Conservation (phyloP, 371 early-diverging fungal genomes). For the Mortierella sp. region DNA sequence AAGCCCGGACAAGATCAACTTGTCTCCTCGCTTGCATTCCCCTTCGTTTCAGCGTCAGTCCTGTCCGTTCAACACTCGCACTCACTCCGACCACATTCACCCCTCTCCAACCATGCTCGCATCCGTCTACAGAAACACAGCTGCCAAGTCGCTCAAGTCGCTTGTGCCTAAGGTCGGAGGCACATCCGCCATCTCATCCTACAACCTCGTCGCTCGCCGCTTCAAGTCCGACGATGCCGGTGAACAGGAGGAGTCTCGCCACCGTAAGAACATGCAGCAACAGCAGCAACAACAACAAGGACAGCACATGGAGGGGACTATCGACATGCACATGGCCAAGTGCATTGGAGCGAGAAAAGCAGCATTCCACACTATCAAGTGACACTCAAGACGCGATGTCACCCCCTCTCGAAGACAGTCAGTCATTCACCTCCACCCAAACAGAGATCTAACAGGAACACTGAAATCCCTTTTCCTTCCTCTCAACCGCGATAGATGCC, state of each 20-base stretch:
- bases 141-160: slow-evolving; percentile 35
- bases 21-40: neutral
- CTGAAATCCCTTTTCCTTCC: neutral
- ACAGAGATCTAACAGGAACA: neutral
- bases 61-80: neutral
- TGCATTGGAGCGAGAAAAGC: neutral
- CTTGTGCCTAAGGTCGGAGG: slow-evolving; percentile 31
- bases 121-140: slow-evolving; percentile 36
- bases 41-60: too few species aligned
- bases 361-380: neutral
- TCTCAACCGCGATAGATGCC: slow-evolving; percentile 19
- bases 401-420: neutral
- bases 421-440: neutral
- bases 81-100: slow-evolving; percentile 2
- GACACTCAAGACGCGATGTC: neutral
- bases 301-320: neutral
- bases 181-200: slow-evolving; percentile 20
- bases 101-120: slow-evolving; percentile 30
- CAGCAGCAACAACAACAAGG: neutral
- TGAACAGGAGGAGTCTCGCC: slow-evolving; percentile 25
- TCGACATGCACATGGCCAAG: neutral
- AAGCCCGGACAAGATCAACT: neutral
- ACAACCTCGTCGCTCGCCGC: slow-evolving; percentile 37
- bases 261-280: slow-evolving; percentile 26
- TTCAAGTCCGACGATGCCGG: slow-evolving; percentile 28